A percentile compares a stretch with the other conserved stretches of the same genome.
phyloP scores from a whole-genome alignment of 1,284 basidiomycete species.

The Heterobasidion irregulare region DNA sequence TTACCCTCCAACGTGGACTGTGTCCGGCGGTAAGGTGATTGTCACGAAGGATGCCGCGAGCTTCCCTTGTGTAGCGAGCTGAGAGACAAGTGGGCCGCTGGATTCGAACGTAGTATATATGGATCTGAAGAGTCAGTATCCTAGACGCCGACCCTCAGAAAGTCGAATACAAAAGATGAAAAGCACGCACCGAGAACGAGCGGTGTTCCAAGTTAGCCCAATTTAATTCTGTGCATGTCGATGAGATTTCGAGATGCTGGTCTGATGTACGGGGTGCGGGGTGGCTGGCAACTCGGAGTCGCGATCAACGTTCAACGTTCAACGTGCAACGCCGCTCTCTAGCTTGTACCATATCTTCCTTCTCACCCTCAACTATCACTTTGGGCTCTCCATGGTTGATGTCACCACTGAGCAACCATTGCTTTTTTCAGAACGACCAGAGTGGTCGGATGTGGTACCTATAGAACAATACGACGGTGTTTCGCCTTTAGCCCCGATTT shows the following conservation, averaged over 20 bases:
- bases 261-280: no score
- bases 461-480: constrained; percentile 75
- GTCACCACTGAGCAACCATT: not conserved
- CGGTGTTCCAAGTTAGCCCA: not conserved
- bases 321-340: no score
- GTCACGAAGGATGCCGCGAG: constrained; percentile 3
- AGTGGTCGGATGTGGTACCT: constrained; percentile 77
- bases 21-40: constrained; percentile 29
- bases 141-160: not conserved
- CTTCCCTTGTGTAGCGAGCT: not conserved
- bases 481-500: constrained; percentile 80
- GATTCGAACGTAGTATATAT: constrained; percentile 17
- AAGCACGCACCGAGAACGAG: constrained; percentile 5
- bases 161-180: constrained; percentile 2
- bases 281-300: no score
- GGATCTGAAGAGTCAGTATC: constrained; percentile 3
- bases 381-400: no score
- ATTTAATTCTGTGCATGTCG: no score
- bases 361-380: no score
- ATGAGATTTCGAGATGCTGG: no score
- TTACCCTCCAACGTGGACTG: constrained; percentile 25
- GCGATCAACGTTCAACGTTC: no score
- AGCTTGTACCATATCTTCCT: no score
- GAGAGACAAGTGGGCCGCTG: constrained; percentile 15
- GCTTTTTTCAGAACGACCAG: constrained; percentile 45